Conservation (phyloP, 495 filamentous ascomycete species). For the Penicillium soppii region DNA sequence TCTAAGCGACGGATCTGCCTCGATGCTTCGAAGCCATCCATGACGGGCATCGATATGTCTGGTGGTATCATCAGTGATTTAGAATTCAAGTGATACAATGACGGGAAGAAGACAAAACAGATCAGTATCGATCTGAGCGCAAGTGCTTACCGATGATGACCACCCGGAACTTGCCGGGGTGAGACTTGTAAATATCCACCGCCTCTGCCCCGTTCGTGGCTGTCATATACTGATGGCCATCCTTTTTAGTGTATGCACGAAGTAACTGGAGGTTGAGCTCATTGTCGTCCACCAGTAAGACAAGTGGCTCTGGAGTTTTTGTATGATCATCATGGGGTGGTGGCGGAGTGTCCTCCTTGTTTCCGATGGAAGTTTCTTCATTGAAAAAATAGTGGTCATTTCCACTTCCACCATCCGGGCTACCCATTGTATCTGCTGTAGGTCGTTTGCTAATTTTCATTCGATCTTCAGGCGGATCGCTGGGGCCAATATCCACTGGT, state of each 20-base stretch:
- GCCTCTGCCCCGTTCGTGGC: constrained; percentile 57
- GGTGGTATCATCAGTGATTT: constrained; percentile 22
- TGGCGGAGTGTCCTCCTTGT: neutral
- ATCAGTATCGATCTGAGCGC: neutral
- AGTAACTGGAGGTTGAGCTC: constrained; percentile 35
- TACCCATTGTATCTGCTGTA: constrained; percentile 16
- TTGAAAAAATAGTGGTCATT: neutral
- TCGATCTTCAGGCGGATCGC: constrained; percentile 12
- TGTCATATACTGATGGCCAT: constrained; percentile 19
- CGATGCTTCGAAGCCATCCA: constrained; percentile 79
- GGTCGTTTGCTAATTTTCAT: constrained; percentile 25
- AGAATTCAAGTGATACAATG: neutral
- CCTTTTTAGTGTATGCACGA: constrained; percentile 39
- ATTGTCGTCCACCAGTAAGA: constrained; percentile 43
- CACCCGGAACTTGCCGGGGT: constrained; percentile 32
- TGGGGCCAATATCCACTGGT: constrained; percentile 13
- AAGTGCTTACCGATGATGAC: constrained; percentile 49
- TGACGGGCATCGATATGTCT: constrained; percentile 86
- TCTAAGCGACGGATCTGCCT: constrained; percentile 66
- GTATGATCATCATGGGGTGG: neutral
- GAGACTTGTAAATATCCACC: constrained; percentile 40
- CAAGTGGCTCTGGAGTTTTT: neutral
- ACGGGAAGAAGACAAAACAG: neutral
- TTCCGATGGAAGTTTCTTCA: neutral
- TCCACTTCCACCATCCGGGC: constrained; percentile 5